Percentiles rank a stretch among this genome's conserved stretches.
These are phyloP conservation scores for Fraxinus baroniana DNA, from an alignment of 305 asterid genomes.

Conservation along the genomic window DNA sequence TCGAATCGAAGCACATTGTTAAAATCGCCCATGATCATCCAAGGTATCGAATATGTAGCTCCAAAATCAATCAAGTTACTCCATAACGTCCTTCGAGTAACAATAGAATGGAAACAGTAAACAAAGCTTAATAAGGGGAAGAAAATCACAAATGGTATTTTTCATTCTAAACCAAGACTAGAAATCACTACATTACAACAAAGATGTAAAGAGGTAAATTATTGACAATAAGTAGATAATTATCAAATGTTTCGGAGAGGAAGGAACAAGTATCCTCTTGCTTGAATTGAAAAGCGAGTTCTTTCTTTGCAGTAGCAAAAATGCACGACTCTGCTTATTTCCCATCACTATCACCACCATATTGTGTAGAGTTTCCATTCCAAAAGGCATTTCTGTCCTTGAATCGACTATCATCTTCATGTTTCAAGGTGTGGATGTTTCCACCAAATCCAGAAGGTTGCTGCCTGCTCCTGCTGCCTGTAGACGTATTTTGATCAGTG, in stretches of 20 bases:
- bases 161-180: background rate
- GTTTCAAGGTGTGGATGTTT: slow-evolving; percentile 85
- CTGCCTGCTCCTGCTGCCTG: slow-evolving; percentile 35
- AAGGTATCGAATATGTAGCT: background rate
- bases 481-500: slow-evolving; percentile 29
- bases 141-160: background rate
- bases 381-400: slow-evolving; percentile 68
- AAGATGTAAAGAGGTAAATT: background rate
- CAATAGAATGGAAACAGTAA: background rate
- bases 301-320: background rate
- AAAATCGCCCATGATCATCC: background rate
- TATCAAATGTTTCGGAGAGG: background rate
- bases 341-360: slow-evolving; percentile 60
- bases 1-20: background rate
- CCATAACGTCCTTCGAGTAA: background rate
- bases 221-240: background rate
- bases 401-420: slow-evolving; percentile 50
- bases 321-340: slow-evolving; percentile 30
- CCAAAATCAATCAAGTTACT: background rate
- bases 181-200: background rate
- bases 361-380: slow-evolving; percentile 94
- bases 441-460: slow-evolving; percentile 50
- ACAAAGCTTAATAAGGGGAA: background rate
- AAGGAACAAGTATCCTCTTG: background rate
- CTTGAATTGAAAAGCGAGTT: background rate